Base-by-base conservation (phyloP, 1,139 yeast genomes). In the Kodamaea fungicola region DNA sequence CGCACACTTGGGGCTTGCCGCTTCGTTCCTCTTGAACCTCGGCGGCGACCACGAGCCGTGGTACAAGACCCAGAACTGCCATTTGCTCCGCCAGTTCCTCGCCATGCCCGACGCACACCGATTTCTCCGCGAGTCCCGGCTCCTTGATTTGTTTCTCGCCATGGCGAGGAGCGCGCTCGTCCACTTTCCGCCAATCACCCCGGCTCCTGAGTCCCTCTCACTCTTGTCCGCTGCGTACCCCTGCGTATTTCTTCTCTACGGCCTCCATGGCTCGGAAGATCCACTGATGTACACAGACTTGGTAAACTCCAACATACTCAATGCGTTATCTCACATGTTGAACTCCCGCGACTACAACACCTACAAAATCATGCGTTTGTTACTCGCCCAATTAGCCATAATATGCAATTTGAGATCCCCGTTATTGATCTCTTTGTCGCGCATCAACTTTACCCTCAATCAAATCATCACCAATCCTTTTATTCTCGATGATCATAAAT, bases 21-120 rank as follows among this genome's bases (percentile, higher is more conserved):
- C 78, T 0, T 76, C 84, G 1, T 68, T 78, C 7, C 57, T 65
- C 4, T 52, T 80, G 19, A 76, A 76, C 41, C 52, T 76, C 8
- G 52, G 77, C 13, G 83, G 79, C 47, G 76, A 75, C 42, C 67
- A 69, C 36, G 76, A 74, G 19, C 64, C 74, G 0, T 44, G 46
- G 6, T 57, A 67, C 37, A 77, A 78, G 44, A 48, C 59, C 0
- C 67, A 66, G 38, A 80, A 78, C 8, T 67, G 72, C 37, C 47
- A 50, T 13, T 45, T 76, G 2, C 49, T 70, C 3, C n/a, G 8
- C 7, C 34, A 29, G n/a, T 38, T 45, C 19, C 26, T 45, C 19
- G 31, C 33, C 4, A 16, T n/a, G 9, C 22, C 26, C 4, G 30
- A 28, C 5, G 41, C 39, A 2, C 25, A 47, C 7, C 42, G 72